A percentile compares a stretch with the other conserved stretches of the same genome.
Conservation (phyloP, 1,284 basidiomycete species). For the Puccinia horiana region DNA sequence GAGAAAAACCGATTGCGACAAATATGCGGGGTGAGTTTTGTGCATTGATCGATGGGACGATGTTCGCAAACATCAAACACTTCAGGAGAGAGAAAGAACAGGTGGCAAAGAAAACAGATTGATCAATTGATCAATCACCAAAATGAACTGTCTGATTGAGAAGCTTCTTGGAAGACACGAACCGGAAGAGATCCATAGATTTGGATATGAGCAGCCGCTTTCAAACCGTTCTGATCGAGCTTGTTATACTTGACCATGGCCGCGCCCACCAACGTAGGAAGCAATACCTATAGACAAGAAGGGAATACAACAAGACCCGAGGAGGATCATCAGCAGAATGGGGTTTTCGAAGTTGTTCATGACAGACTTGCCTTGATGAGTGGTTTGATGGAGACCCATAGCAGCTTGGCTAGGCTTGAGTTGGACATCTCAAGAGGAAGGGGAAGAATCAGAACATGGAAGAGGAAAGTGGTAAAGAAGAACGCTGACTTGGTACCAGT, state of each 20-base stretch:
- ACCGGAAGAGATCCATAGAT: conserved; percentile 39
- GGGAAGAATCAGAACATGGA: neutral
- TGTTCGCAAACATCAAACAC: conserved; percentile 30
- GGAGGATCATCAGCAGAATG: neutral
- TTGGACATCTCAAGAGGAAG: too few relatives aligned
- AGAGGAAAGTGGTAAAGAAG: neutral
- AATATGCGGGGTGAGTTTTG: conserved; percentile 28
- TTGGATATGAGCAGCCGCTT: conserved; percentile 39
- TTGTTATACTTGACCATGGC: conserved; percentile 6
- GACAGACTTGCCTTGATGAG: conserved; percentile 39
- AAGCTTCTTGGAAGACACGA: neutral
- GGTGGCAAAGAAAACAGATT: neutral
- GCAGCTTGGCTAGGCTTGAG: neutral
- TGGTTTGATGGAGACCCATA: conserved; percentile 43
- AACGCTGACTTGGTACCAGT: neutral
- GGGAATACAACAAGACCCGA: neutral
- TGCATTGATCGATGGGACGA: conserved; percentile 40
- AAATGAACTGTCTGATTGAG: neutral
- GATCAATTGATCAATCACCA: neutral
- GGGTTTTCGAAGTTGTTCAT: neutral
- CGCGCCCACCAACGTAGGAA: conserved; percentile 6
- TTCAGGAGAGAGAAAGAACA: neutral
- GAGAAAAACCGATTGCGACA: conserved; percentile 18
- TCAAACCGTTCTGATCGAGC: conserved; percentile 22
- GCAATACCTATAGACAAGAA: conserved; percentile 8